These are phyloP conservation scores for Pichia scutulata DNA, from an alignment of 805 yeast species.

Conservation along the genomic window DNA sequence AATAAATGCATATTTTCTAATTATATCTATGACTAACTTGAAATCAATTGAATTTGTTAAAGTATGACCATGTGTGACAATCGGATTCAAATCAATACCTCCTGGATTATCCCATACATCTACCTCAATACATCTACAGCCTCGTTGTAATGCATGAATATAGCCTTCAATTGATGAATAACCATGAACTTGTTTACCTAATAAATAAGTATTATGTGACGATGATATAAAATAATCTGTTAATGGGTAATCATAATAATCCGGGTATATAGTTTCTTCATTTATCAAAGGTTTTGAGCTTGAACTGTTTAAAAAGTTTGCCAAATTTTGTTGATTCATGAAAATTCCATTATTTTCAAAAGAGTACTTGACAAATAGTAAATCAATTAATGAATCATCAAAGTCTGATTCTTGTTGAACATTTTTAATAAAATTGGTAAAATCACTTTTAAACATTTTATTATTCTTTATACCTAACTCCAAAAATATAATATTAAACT, in stretches of 20 bases:
- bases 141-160: constrained; percentile 76
- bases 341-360: constrained; percentile 7
- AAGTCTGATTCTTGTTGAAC: constrained; percentile 31
- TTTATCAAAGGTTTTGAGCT: constrained; percentile 19
- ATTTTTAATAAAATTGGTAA: constrained; percentile 36
- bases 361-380: constrained; percentile 34
- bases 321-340: constrained; percentile 22
- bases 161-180: constrained; percentile 87
- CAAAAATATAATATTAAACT: constrained; percentile 37
- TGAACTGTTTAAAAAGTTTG: constrained; percentile 28
- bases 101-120: constrained; percentile 80
- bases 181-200: constrained; percentile 85
- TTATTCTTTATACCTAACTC: constrained; percentile 18
- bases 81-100: constrained; percentile 52
- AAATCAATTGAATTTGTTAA: constrained; percentile 71
- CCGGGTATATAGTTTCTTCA: constrained; percentile 12
- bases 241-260: constrained; percentile 53
- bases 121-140: constrained; percentile 91
- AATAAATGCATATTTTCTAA: constrained; percentile 83
- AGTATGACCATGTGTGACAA: constrained; percentile 85
- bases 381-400: constrained; percentile 17
- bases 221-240: constrained; percentile 87
- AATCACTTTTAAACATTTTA: constrained; percentile 24
- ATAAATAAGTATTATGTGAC: constrained; percentile 87
- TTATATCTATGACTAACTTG: constrained; percentile 58